These are phyloP conservation scores for Limonium bicolor DNA, from an alignment of 148 eudicot species.

Conservation along the genomic window DNA sequence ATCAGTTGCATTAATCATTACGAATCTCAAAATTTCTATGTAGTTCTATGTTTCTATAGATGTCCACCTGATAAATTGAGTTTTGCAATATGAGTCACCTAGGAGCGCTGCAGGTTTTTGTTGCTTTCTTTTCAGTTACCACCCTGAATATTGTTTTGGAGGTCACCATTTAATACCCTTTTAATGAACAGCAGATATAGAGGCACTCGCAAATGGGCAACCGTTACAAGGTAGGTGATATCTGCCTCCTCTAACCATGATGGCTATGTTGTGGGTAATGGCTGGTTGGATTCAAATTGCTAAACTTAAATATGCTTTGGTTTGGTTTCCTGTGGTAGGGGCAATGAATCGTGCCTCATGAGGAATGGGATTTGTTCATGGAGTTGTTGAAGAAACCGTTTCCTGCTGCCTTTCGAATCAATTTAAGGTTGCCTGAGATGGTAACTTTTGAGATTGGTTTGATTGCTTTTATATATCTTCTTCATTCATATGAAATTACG, in stretches of 20 bases:
- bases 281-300: too few species aligned
- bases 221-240: too few species aligned
- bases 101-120: constrained; percentile 82
- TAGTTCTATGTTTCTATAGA: too few species aligned
- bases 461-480: too few species aligned
- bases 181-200: constrained; percentile 60
- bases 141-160: constrained; percentile 2
- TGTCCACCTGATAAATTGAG: too few species aligned
- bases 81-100: constrained; percentile 62
- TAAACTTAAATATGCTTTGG: too few species aligned
- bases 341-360: constrained; percentile 62
- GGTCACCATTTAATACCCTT: constrained; percentile 9
- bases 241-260: too few species aligned
- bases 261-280: too few species aligned
- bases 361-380: constrained; percentile 75
- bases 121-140: constrained; percentile 3
- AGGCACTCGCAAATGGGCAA: constrained; percentile 94
- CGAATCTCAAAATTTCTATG: too few species aligned
- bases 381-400: constrained; percentile 47
- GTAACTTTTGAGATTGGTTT: too few species aligned
- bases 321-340: too few species aligned
- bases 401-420: constrained; percentile 96
- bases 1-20: constrained; percentile 53
- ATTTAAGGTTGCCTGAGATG: constrained; percentile 49
- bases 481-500: too few species aligned